Conservation (phyloP, 345 rosid genomes). For the Anacardium occidentale region DNA sequence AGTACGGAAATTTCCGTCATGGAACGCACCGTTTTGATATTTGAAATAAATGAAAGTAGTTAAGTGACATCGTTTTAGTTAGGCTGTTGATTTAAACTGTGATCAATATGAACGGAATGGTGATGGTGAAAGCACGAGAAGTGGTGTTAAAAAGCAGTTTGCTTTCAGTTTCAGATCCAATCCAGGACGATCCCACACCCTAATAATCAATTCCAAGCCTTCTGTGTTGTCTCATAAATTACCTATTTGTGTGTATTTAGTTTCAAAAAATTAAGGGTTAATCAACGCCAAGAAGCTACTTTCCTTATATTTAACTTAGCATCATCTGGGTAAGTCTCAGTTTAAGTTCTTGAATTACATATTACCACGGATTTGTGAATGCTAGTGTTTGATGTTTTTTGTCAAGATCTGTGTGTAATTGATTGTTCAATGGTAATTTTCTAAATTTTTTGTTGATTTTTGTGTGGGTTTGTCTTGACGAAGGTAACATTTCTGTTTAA, state of each 20-base stretch:
- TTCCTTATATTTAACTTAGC: neutral
- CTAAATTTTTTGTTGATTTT: neutral
- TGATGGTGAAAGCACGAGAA: neutral
- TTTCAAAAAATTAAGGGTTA: neutral
- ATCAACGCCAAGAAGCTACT: neutral
- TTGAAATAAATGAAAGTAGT: neutral
- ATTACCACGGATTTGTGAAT: too few relatives aligned
- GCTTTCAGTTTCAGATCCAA: constrained; percentile 6
- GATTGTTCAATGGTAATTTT: neutral
- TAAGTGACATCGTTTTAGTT: neutral
- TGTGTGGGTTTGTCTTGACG: neutral
- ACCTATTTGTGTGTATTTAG: neutral
- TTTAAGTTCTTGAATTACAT: neutral
- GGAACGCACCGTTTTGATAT: too few relatives aligned
- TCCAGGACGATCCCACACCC: neutral
- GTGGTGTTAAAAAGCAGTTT: neutral
- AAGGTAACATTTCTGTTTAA: neutral
- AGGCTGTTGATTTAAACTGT: neutral
- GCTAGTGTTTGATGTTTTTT: neutral
- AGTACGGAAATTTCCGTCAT: too few relatives aligned
- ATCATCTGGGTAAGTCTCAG: constrained; percentile 1
- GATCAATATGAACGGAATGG: too few relatives aligned
- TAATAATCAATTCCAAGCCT: neutral
- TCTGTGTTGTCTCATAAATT: neutral
- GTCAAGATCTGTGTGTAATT: neutral